Evolutionary conservation across 495 filamentous ascomycete species (phyloP).

Genomic region (Thermothielavioides terrestris): DNA sequence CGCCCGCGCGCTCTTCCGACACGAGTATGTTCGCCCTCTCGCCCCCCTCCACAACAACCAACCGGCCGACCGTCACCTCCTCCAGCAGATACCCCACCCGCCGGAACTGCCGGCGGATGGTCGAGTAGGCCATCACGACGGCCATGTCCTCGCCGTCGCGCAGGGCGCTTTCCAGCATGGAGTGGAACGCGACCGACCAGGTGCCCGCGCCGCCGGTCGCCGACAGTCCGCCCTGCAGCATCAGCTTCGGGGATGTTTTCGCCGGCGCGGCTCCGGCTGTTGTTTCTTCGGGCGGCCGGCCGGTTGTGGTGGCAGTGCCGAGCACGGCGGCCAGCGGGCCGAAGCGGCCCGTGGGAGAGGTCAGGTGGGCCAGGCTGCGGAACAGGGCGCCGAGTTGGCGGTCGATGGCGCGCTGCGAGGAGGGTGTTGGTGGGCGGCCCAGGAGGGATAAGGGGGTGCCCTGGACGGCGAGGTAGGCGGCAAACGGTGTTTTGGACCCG

Average conservation of each 20-base stretch:
- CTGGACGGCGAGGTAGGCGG: constrained; percentile 20
- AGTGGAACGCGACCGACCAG: constrained; percentile 41
- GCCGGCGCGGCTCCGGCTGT: neutral
- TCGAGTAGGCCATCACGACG: constrained; percentile 33
- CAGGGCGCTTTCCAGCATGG: constrained; percentile 34
- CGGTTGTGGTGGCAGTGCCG: neutral
- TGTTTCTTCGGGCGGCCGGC: too few species aligned
- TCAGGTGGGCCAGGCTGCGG: constrained; percentile 24
- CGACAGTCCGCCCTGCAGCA: neutral
- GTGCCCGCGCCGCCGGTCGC: constrained; percentile 18
- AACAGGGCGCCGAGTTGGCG: constrained; percentile 29
- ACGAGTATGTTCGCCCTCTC: constrained; percentile 32
- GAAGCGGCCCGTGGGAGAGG: constrained; percentile 32
- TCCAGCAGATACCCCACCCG: constrained; percentile 33
- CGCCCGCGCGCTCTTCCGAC: neutral
- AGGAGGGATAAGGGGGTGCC: constrained; percentile 26
- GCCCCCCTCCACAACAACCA: constrained; percentile 31
- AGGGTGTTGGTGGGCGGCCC: constrained; percentile 3
- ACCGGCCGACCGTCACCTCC: constrained; percentile 26
- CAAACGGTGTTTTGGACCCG: constrained; percentile 23
- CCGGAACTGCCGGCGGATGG: constrained; percentile 31
- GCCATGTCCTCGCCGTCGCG: constrained; percentile 41
- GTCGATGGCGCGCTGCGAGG: constrained; percentile 19
- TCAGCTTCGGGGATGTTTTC: neutral
- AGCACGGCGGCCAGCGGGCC: constrained; percentile 29